These are phyloP conservation scores for Tagetes erecta DNA, from an alignment of 129 eudicot species.

Conservation along the genomic window DNA sequence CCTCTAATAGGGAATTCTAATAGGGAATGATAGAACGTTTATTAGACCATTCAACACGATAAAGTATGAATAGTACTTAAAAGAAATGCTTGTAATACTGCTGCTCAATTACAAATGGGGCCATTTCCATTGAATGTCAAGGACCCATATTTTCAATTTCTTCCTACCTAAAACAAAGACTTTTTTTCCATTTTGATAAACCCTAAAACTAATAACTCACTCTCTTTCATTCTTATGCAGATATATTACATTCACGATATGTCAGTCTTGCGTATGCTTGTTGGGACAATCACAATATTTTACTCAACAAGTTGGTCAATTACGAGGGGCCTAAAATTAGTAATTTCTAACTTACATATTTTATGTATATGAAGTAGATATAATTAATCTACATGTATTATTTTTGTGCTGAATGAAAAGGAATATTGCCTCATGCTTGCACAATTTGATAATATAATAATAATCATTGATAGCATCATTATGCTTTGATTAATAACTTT, in stretches of 20 bases:
- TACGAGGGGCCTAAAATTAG: constrained; percentile 32
- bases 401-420: constrained; percentile 32
- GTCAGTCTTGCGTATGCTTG: constrained; percentile 38
- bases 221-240: constrained; percentile 34
- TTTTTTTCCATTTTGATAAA: constrained; percentile 32
- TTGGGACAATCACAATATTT: constrained; percentile 33
- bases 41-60: constrained; percentile 30
- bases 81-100: constrained; percentile 22
- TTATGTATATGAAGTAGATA: not conserved
- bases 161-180: constrained; percentile 44
- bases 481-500: constrained; percentile 39
- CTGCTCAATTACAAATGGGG: constrained; percentile 27
- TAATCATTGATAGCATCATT: constrained; percentile 36
- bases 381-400: constrained; percentile 24
- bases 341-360: constrained; percentile 22
- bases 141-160: constrained; percentile 45
- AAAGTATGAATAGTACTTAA: constrained; percentile 28
- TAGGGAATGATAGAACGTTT: not conserved
- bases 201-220: constrained; percentile 21
- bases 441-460: constrained; percentile 40
- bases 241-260: constrained; percentile 33
- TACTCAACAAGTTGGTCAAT: constrained; percentile 31
- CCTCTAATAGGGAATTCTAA: not conserved
- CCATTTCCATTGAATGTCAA: constrained; percentile 33
- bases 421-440: constrained; percentile 43